phyloP scores from a whole-genome alignment of 2,329 filamentous ascomycete species.

The Aspergillus cejpii region DNA sequence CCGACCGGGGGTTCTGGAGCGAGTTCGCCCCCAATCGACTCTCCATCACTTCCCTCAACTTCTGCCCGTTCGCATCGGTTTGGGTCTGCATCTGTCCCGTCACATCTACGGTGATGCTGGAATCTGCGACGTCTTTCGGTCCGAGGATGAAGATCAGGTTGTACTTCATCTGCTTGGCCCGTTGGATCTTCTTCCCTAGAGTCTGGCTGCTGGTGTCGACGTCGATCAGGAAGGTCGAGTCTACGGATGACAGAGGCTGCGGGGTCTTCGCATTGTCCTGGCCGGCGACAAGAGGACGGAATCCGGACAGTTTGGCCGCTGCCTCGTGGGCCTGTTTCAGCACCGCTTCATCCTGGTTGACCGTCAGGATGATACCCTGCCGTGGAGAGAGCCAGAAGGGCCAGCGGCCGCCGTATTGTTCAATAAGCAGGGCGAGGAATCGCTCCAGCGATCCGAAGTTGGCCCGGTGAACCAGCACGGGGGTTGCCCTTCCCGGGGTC shows the following conservation, averaged over 20 bases:
- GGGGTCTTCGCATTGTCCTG: conserved; percentile 23
- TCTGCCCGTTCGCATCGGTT: conserved; percentile 24
- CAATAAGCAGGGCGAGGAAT: conserved; percentile 76
- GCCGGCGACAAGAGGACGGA: conserved; percentile 26
- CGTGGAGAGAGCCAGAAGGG: conserved; percentile 84
- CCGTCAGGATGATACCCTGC: conserved; percentile 66
- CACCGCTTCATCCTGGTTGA: conserved; percentile 51
- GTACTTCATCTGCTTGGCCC: conserved; percentile 67
- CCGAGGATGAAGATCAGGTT: conserved; percentile 69
- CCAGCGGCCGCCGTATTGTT: conserved; percentile 72
- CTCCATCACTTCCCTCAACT: conserved; percentile 24
- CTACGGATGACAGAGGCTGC: conserved; percentile 42
- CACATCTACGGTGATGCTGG: conserved; percentile 47
- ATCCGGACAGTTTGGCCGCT: conserved; percentile 46
- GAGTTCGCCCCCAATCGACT: conserved; percentile 22
- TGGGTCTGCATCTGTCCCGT: conserved; percentile 41
- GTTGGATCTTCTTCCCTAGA: conserved; percentile 62
- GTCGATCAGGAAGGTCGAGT: conserved; percentile 63
- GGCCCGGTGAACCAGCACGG: conserved; percentile 78
- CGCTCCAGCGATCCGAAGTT: conserved; percentile 79
- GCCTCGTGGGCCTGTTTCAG: conserved; percentile 46
- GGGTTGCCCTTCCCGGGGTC: conserved; percentile 54
- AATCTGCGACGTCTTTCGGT: conserved; percentile 53
- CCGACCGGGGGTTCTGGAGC: conserved; percentile 30
- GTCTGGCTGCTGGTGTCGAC: conserved; percentile 58